These are phyloP conservation scores for Fusarium sp. DNA, from an alignment of 2,329 filamentous ascomycete genomes.

Conservation along the genomic window DNA sequence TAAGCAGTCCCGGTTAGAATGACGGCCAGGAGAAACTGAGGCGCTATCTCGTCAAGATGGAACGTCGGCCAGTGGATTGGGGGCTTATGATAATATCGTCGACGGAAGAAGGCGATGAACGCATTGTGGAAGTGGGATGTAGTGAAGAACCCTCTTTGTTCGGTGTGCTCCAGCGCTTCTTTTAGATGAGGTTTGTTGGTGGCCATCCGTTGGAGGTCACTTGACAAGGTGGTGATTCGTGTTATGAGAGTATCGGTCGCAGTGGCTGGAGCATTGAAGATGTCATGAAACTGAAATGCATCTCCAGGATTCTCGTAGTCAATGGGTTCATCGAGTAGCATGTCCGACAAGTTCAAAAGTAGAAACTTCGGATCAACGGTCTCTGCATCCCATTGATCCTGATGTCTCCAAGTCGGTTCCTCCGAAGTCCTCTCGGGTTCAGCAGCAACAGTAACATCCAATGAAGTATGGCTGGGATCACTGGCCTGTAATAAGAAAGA, in stretches of 20 bases:
- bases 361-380: conserved; percentile 23
- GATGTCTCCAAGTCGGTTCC: conserved; percentile 8
- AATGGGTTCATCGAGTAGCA: conserved; percentile 4
- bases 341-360: conserved; percentile 15
- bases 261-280: not conserved
- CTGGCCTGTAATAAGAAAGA: conserved; percentile 18
- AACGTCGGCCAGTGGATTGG: conserved; percentile 37
- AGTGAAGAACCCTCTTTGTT: conserved; percentile 6
- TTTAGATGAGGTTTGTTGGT: conserved; percentile 10
- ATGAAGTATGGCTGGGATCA: conserved; percentile 2
- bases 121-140: conserved; percentile 8
- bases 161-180: not conserved
- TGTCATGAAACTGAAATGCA: not conserved
- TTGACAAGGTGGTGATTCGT: not conserved
- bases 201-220: not conserved
- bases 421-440: conserved; percentile 21
- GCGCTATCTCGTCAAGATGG: conserved; percentile 8
- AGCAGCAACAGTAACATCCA: conserved; percentile 9
- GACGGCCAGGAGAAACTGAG: conserved; percentile 15
- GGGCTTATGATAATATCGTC: conserved; percentile 15
- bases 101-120: conserved; percentile 9
- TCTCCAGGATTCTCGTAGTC: not conserved
- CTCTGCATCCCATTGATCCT: not conserved
- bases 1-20: conserved; percentile 14
- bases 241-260: not conserved